Conservation (phyloP, 352 stramenopile genomes). For the Globisporangium paddicum region DNA sequence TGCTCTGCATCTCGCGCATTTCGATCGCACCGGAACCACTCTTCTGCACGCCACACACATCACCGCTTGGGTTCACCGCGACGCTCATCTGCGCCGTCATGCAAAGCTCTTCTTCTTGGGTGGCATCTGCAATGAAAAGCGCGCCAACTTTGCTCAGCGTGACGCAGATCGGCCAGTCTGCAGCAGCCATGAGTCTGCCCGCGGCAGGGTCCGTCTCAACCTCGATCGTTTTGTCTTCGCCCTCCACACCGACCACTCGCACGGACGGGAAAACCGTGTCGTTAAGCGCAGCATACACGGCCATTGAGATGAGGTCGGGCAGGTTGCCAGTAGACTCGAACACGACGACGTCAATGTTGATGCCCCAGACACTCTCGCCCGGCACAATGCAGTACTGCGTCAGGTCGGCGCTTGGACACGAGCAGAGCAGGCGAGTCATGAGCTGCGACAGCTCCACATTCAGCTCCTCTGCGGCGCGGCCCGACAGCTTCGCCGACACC, state of each 20-base stretch:
- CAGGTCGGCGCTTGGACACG: slow-evolving; percentile 44
- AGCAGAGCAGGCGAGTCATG: slow-evolving; percentile 62
- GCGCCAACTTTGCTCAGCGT: slow-evolving; percentile 73
- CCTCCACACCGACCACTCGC: slow-evolving; percentile 61
- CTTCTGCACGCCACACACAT: slow-evolving; percentile 74
- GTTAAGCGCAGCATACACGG: slow-evolving; percentile 75
- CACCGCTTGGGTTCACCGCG: slow-evolving; percentile 49
- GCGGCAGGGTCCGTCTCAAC: slow-evolving; percentile 67
- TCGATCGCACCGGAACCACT: slow-evolving; percentile 61
- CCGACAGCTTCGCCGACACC: slow-evolving; percentile 66
- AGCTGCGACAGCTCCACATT: slow-evolving; percentile 78
- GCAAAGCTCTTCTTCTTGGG: slow-evolving; percentile 76
- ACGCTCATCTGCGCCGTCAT: slow-evolving; percentile 71
- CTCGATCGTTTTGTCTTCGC: slow-evolving; percentile 72
- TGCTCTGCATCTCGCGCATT: slow-evolving; percentile 73
- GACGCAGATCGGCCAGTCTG: slow-evolving; percentile 64
- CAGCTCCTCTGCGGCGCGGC: slow-evolving; percentile 64
- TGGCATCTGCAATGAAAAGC: slow-evolving; percentile 62
- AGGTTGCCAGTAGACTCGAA: slow-evolving; percentile 78
- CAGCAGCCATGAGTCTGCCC: slow-evolving; percentile 44
- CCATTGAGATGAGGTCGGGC: slow-evolving; percentile 71
- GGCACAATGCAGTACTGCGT: slow-evolving; percentile 64
- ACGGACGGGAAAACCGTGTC: slow-evolving; percentile 77
- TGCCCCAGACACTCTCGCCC: slow-evolving; percentile 66
- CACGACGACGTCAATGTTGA: slow-evolving; percentile 73